Evolutionary conservation across 345 rosid species (phyloP), one percentile per base, ranked within the genome.

Genomic region (Eucalyptus polybractea): DNA sequence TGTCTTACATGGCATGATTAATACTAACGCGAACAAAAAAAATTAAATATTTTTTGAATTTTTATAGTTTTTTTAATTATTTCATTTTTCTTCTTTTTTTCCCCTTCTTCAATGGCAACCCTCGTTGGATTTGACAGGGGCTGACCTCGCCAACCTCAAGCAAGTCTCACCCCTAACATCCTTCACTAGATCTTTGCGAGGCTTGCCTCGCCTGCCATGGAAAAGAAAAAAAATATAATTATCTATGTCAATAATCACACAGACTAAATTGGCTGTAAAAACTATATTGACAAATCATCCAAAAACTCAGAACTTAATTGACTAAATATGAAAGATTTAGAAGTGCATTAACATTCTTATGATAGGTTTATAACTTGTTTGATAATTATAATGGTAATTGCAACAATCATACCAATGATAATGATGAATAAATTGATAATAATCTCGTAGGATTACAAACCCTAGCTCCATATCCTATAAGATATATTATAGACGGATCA

Each of bases 211-310:
- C 69, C 17, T 6, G 3, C 3, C 33, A 29, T 29, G 69, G 8
- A 62, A 62, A 27, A 53, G 2, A 9, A 56, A 22, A 2, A 56
- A 56, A 27, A 10, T 10, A 1, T 60, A 25, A 11, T 27, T 60
- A 4, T 60, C 31, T 4, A 27, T 27, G 31, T 11, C 31, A 11
- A 60, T 11, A 27, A 60, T 60, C 14, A 12, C 67, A 53, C 0
- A 0, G 2, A 0, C 7, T 1, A 60, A 10, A 60, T 60, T 60
- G n/a, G 1, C 0, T 11, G 4, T 10, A 27, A 27, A 27, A 0
- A 27, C 13, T 60, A 60, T 1, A 12, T 27, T 60, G 15, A 60
- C 67, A 60, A 27, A 60, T 11, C 0, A 0, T 60, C 2, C 1
- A 3, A 53, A 53, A 53, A 53, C 1, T 7, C 2, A 19, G 1